phyloP scores from a whole-genome alignment of 768 basidiomycete genomes.

The Brasilioporus rufonigricans region DNA sequence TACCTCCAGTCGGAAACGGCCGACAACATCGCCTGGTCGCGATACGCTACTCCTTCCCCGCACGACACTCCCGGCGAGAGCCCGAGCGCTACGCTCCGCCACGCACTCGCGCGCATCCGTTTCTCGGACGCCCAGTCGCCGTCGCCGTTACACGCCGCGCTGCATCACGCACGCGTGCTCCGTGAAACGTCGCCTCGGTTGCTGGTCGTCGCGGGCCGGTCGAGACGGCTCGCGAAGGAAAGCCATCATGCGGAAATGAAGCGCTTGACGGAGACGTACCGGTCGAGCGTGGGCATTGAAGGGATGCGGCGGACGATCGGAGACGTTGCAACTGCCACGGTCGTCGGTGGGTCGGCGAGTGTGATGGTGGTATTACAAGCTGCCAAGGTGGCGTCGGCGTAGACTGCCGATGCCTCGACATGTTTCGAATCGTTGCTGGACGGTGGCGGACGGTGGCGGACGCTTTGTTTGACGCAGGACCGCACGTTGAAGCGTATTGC shows the following conservation, averaged over 20 bases:
- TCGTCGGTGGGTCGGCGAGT: conserved; percentile 51
- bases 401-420: too few species aligned
- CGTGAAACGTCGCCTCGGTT: conserved; percentile 38
- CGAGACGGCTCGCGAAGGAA: conserved; percentile 68
- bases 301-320: conserved; percentile 77
- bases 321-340: conserved; percentile 80
- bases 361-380: conserved; percentile 73
- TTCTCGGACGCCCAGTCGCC: conserved; percentile 60
- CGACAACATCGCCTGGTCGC: conserved; percentile 74
- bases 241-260: conserved; percentile 72
- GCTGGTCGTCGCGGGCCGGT: conserved; percentile 71
- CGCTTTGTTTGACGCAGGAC: too few species aligned
- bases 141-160: conserved; percentile 56
- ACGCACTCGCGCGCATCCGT: conserved; percentile 54
- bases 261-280: conserved; percentile 48
- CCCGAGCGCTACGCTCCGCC: conserved; percentile 3
- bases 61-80: background rate
- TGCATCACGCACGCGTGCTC: conserved; percentile 37
- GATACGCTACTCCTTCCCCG: conserved; percentile 42
- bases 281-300: conserved; percentile 9
- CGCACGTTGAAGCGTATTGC: too few species aligned
- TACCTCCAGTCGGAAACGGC: conserved; percentile 80
- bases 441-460: background rate
- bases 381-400: conserved; percentile 28
- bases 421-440: background rate